A percentile compares a stretch with the other conserved stretches of the same genome.
Evolutionary conservation across 805 yeast species (phyloP).

Genomic region (Zygoascus flipseniorum): DNA sequence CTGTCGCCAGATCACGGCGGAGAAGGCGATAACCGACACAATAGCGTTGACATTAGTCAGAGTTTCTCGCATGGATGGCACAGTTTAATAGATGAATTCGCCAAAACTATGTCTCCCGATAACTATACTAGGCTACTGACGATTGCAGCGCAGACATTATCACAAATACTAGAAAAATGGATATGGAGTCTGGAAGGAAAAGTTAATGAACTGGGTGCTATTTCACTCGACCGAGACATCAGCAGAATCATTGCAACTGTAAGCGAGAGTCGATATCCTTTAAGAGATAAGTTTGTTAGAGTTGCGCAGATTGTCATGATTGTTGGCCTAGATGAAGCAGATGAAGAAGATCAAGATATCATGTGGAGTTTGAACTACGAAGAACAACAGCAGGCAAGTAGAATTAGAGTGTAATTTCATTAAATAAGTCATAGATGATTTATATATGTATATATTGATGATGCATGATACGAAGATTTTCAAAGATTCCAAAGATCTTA

Average conservation of each 20-base stretch:
- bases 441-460: background rate
- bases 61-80: constrained; percentile 62
- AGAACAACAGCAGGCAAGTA: constrained; percentile 40
- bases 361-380: constrained; percentile 73
- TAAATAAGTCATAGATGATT: background rate
- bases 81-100: constrained; percentile 54
- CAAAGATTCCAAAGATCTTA: background rate
- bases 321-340: constrained; percentile 72
- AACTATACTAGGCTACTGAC: constrained; percentile 43
- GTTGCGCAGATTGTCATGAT: constrained; percentile 79
- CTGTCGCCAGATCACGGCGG: constrained; percentile 18
- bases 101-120: constrained; percentile 44
- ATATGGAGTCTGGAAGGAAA: constrained; percentile 57
- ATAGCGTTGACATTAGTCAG: constrained; percentile 16
- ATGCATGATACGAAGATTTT: background rate
- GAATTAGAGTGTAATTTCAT: constrained; percentile 13
- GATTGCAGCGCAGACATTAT: constrained; percentile 45
- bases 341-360: constrained; percentile 34
- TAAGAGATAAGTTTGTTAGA: constrained; percentile 70
- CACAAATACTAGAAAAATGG: constrained; percentile 53
- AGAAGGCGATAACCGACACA: constrained; percentile 12
- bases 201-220: constrained; percentile 75
- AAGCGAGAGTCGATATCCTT: constrained; percentile 53
- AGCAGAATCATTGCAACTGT: constrained; percentile 65
- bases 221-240: constrained; percentile 74